Evolutionary conservation across 148 eudicot species (phyloP).

Genomic region (Rhododendron ferrugineum): DNA sequence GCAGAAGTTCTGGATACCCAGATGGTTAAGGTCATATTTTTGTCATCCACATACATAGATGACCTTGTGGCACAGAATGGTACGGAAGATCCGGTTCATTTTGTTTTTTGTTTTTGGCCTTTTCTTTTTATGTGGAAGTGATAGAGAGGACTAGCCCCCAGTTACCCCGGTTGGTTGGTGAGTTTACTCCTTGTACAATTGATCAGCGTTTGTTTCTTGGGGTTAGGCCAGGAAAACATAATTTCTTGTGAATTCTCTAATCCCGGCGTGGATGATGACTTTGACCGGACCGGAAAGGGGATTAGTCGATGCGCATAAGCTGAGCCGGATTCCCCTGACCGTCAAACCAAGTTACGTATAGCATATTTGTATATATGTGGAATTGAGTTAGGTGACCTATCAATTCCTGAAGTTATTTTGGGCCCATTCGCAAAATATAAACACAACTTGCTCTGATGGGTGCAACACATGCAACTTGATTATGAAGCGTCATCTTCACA

Average conservation of each 20-base stretch:
- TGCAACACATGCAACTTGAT: not conserved
- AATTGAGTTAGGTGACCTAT: slow-evolving; percentile 4
- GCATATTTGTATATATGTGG: not conserved
- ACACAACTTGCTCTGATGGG: not conserved
- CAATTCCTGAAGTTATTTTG: slow-evolving; percentile 10
- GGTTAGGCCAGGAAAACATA: too few species aligned
- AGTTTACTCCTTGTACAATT: too few species aligned
- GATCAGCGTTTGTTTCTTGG: too few species aligned
- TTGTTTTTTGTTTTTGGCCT: not conserved
- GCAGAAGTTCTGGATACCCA: not conserved
- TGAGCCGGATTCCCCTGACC: too few species aligned
- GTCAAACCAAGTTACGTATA: too few species aligned
- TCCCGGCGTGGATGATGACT: too few species aligned
- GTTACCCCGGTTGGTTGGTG: too few species aligned
- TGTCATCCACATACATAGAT: not conserved
- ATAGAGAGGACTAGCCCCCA: not conserved
- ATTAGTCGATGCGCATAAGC: too few species aligned
- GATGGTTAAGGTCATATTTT: not conserved
- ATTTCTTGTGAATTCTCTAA: too few species aligned
- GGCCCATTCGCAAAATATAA: not conserved
- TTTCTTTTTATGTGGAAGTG: not conserved
- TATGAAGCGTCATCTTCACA: not conserved
- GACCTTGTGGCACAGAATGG: not conserved
- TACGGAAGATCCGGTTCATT: not conserved
- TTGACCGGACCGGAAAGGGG: too few species aligned